A percentile compares a stretch with the other conserved stretches of the same genome.
Evolutionary conservation across 768 basidiomycete species (phyloP).

Genomic region (Calocera viscosa): DNA sequence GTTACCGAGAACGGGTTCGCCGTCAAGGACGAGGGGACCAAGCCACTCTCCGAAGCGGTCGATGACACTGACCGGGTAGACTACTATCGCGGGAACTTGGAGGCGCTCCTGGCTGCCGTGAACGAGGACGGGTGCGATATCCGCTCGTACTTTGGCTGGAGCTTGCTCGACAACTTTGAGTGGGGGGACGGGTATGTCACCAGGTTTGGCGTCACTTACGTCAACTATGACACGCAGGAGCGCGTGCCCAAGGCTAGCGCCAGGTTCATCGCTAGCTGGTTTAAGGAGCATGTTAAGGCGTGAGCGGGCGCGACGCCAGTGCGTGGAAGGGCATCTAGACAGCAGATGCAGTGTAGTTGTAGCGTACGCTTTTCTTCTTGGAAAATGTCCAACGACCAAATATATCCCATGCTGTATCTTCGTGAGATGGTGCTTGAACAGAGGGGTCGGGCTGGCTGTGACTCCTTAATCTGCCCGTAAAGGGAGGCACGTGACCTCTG

Average conservation of each 20-base stretch:
- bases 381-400: no score
- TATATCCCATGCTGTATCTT: no score
- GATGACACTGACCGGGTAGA: slow-evolving; percentile 51
- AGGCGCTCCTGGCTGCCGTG: slow-evolving; percentile 44
- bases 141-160: slow-evolving; percentile 56
- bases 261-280: slow-evolving; percentile 35
- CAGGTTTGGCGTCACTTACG: slow-evolving; percentile 59
- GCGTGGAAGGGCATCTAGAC: no score
- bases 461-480: no score
- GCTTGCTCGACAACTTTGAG: slow-evolving; percentile 60
- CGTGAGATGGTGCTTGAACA: no score
- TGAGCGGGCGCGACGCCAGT: no score
- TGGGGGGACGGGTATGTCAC: slow-evolving; percentile 62
- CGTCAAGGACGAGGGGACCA: slow-evolving; percentile 47
- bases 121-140: slow-evolving; percentile 52
- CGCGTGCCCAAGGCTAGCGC: slow-evolving; percentile 53
- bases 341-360: no score
- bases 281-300: not conserved
- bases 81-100: slow-evolving; percentile 50
- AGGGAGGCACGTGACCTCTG: no score
- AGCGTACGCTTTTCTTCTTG: no score
- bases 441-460: no score
- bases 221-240: slow-evolving; percentile 56
- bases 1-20: slow-evolving; percentile 69
- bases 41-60: slow-evolving; percentile 42